A percentile compares a stretch with the other conserved stretches of the same genome.
Evolutionary conservation across 2,329 filamentous ascomycete genomes (phyloP).

Genomic region (Neofusicoccum sp.): DNA sequence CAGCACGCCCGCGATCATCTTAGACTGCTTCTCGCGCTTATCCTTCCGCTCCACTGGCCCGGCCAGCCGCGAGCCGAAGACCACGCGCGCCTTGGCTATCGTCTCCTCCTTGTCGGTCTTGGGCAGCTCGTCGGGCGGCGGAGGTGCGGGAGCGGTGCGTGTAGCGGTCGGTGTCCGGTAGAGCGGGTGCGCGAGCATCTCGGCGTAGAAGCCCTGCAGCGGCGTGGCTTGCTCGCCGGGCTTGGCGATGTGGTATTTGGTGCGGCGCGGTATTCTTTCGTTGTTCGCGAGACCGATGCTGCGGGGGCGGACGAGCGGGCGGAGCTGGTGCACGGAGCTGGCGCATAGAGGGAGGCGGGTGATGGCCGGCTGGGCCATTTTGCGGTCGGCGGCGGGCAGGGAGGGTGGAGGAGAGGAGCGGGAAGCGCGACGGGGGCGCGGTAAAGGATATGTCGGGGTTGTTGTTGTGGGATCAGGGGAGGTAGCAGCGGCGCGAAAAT

Average conservation of each 20-base stretch:
- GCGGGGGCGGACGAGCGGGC: background rate
- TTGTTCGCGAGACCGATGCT: slow-evolving; percentile 36
- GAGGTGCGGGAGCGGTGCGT: slow-evolving; percentile 34
- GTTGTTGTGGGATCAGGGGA: no score
- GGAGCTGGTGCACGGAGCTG: slow-evolving; percentile 21
- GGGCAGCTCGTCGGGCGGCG: slow-evolving; percentile 41
- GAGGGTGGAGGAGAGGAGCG: background rate
- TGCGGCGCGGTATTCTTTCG: slow-evolving; percentile 38
- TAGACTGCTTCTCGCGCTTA: slow-evolving; percentile 61
- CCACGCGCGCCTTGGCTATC: slow-evolving; percentile 63
- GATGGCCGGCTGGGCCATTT: background rate
- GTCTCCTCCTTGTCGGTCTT: slow-evolving; percentile 57
- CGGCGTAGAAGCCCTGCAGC: slow-evolving; percentile 42
- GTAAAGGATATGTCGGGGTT: background rate
- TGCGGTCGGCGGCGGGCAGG: no score
- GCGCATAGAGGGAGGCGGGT: slow-evolving; percentile 2
- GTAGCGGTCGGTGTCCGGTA: slow-evolving; percentile 25
- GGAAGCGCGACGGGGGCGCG: background rate
- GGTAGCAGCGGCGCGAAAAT: background rate
- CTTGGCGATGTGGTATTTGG: slow-evolving; percentile 36
- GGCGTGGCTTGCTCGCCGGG: slow-evolving; percentile 42
- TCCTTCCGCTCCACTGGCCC: slow-evolving; percentile 71
- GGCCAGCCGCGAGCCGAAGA: slow-evolving; percentile 80
- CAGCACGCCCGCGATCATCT: slow-evolving; percentile 72
- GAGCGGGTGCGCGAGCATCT: slow-evolving; percentile 38